phyloP scores from a whole-genome alignment of 495 filamentous ascomycete species.

The Delitschia confertaspora region DNA sequence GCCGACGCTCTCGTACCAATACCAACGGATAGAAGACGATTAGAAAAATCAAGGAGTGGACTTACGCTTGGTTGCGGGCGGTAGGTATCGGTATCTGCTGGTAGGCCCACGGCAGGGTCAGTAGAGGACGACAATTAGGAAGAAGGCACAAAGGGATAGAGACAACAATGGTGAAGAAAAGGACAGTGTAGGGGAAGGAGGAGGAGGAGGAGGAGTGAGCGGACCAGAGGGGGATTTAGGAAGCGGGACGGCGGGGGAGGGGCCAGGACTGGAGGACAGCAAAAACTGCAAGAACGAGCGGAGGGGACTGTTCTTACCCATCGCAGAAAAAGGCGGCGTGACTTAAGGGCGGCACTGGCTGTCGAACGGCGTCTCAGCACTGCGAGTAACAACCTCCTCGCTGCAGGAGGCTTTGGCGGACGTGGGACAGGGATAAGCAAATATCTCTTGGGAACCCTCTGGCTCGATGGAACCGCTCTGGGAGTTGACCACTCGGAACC shows the following conservation, averaged over 20 bases:
- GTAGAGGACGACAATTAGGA: background rate
- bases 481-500: conserved; percentile 1
- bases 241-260: too few species aligned
- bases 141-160: background rate
- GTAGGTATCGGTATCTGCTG: conserved; percentile 25
- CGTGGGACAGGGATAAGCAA: conserved; percentile 8
- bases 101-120: background rate
- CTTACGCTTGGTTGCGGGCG: conserved; percentile 23
- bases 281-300: too few species aligned
- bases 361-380: background rate
- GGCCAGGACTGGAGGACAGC: too few species aligned
- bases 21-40: background rate
- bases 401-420: conserved; percentile 6
- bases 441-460: too few species aligned
- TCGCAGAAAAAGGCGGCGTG: too few species aligned
- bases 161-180: background rate
- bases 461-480: conserved; percentile 2
- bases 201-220: background rate
- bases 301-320: too few species aligned
- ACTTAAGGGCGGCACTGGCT: background rate
- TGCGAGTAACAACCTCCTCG: background rate
- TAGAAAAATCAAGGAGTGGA: background rate
- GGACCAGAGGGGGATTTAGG: too few species aligned
- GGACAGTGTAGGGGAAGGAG: conserved; percentile 14
- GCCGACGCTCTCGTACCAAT: background rate